A percentile compares a stretch with the other conserved stretches of the same genome.
Evolutionary conservation across 148 eudicot genomes (phyloP).

Genomic region (Spergularia bocconei): DNA sequence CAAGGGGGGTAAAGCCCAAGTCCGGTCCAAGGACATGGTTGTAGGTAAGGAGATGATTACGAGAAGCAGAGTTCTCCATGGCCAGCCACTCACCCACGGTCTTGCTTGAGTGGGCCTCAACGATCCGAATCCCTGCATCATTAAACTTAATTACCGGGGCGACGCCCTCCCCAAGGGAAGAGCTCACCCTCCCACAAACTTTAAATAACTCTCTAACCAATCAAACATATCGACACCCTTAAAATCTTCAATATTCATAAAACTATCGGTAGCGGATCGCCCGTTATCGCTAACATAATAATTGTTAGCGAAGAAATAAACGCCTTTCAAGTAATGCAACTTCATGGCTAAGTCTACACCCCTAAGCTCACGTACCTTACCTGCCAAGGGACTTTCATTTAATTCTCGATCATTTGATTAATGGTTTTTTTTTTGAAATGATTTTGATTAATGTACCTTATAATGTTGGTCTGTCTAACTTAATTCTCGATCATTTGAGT

Average conservation of each 20-base stretch:
- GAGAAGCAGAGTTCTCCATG: constrained; percentile 14
- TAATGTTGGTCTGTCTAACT: too few relatives aligned
- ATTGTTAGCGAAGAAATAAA: constrained; percentile 47
- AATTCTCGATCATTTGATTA: too few relatives aligned
- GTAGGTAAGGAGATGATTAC: constrained; percentile 39
- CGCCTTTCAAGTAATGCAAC: constrained; percentile 50
- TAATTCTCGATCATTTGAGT: too few relatives aligned
- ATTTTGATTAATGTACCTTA: too few relatives aligned
- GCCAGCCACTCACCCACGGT: constrained; percentile 54
- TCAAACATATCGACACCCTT: constrained; percentile 38
- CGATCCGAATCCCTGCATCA: constrained; percentile 56
- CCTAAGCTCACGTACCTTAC: constrained; percentile 38
- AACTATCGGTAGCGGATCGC: background rate
- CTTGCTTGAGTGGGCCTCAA: constrained; percentile 43
- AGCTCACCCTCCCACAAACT: constrained; percentile 56
- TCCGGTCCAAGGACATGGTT: constrained; percentile 54
- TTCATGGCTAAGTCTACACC: constrained; percentile 57
- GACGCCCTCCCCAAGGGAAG: constrained; percentile 14
- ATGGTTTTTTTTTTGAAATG: too few relatives aligned
- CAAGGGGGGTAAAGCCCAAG: constrained; percentile 51
- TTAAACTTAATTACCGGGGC: constrained; percentile 56
- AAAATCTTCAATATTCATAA: constrained; percentile 26
- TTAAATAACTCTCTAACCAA: constrained; percentile 32
- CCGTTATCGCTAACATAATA: background rate
- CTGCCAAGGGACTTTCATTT: too few relatives aligned